These are phyloP conservation scores for Thalassiosira livingstoniorum DNA, from an alignment of 352 stramenopile genomes.

Conservation along the genomic window DNA sequence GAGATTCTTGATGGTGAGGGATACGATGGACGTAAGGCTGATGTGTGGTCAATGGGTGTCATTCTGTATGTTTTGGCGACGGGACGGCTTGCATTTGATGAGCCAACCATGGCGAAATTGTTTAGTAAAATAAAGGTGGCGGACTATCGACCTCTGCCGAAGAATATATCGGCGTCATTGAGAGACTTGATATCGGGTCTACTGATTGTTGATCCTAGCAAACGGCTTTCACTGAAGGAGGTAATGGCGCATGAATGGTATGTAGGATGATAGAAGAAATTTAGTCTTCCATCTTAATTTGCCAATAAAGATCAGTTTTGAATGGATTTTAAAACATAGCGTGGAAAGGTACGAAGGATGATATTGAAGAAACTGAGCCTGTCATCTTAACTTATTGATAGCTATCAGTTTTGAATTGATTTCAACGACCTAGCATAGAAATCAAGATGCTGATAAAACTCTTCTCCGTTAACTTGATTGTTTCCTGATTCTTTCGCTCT, in stretches of 20 bases:
- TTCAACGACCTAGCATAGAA: slow-evolving; percentile 76
- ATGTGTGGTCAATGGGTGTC: slow-evolving; percentile 96
- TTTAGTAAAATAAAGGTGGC: slow-evolving; percentile 15
- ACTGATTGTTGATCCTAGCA: slow-evolving; percentile 3
- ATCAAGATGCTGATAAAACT: slow-evolving; percentile 77
- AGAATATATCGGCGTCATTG: not conserved
- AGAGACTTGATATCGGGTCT: slow-evolving; percentile 24
- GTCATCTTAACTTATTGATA: too few species aligned
- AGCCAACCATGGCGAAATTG: slow-evolving; percentile 83
- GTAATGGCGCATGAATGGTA: slow-evolving; percentile 32
- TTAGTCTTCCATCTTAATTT: too few species aligned
- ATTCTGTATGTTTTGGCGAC: slow-evolving; percentile 93
- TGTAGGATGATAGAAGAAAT: slow-evolving; percentile 1
- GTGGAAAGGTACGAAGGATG: too few species aligned
- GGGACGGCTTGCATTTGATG: slow-evolving; percentile 74
- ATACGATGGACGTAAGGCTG: slow-evolving; percentile 87
- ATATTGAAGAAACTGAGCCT: too few species aligned
- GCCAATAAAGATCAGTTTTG: too few species aligned
- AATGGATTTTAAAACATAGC: too few species aligned
- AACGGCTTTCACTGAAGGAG: slow-evolving; percentile 24
- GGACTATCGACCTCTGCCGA: not conserved
- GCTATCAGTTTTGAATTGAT: too few species aligned
- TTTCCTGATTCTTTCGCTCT: not conserved
- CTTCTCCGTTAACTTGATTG: slow-evolving; percentile 59
- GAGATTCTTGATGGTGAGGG: slow-evolving; percentile 80